Percentiles rank a stretch among this genome's conserved stretches.
phyloP scores from a whole-genome alignment of 176 grass and related monocot species.

The Calamus simplicifolius region DNA sequence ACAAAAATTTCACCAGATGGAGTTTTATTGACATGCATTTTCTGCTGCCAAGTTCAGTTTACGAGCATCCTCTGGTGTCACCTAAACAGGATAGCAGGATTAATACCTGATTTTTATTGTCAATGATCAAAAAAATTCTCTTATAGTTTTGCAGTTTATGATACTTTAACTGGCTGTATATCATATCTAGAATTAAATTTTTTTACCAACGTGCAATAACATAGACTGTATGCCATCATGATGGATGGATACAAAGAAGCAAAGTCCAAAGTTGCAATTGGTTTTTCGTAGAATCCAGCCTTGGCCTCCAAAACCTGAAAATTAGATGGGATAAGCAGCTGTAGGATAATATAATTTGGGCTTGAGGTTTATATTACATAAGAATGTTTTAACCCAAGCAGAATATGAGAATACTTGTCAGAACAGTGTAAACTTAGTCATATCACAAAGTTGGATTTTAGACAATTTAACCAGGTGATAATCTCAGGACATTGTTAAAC shows the following conservation, averaged over 20 bases:
- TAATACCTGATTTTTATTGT: no score
- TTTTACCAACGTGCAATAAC: conserved; percentile 98
- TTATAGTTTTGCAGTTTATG: no score
- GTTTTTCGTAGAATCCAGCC: conserved; percentile 96
- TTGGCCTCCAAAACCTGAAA: conserved; percentile 96
- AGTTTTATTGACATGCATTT: conserved; percentile 79
- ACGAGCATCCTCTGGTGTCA: conserved; percentile 74
- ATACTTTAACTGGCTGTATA: no score
- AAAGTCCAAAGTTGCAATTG: conserved; percentile 97
- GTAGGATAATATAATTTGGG: no score
- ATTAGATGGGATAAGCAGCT: neutral
- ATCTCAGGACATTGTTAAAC: no score
- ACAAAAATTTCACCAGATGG: conserved; percentile 97
- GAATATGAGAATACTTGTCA: no score
- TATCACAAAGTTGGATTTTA: no score
- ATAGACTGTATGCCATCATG: conserved; percentile 99
- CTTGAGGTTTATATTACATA: no score
- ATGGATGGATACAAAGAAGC: conserved; percentile 99
- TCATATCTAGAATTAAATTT: neutral
- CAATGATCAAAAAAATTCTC: no score
- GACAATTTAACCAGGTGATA: no score
- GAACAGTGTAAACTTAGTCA: no score
- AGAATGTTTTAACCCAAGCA: no score
- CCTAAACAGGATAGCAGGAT: conserved; percentile 41
- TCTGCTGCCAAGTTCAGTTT: conserved; percentile 73